Evolutionary conservation across 2,329 filamentous ascomycete species (phyloP), one percentile per base, ranked within the genome.

Genomic region (Colletotrichum simmondsii): DNA sequence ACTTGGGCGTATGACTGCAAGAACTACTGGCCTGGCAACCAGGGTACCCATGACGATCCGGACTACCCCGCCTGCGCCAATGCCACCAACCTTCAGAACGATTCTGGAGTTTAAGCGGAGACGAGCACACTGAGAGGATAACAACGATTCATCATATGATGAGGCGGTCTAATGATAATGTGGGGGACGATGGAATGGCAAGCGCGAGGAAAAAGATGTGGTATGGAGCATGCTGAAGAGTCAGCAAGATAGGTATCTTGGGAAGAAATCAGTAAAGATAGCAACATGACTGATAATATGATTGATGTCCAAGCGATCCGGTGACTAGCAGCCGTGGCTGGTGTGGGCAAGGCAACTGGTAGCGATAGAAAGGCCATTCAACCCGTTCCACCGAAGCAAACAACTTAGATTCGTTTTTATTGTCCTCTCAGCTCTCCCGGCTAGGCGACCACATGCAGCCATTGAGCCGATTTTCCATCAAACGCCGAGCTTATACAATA

Each of bases 1-100:
- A 72, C 52, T 1, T 72, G 69, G 69, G 69, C 69, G 10, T 64
- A 72, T 14, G 65, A 69, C 42, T 69, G 69, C 30, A 69, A 60
- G n/a, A 72, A 69, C 5, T 59, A 69, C 4, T 72, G 65, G 65
- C 65, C 53, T 14, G 69, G 69, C 11, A 61, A 72, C 8, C 5
- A 16, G 11, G 65, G 69, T 4, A 64, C 56, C 0, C 19, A 19
- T 24, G 63, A 46, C 0, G 4, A 19, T 2, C 46, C 42, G 2
- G 2, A 59, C 11, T 69, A 37, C 11, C 69, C 65, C 1, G 53
- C 69, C 19, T 64, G 65, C 22, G 30, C 28, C 24, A n/a, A 72
- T 6, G 65, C 59, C 4, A 32, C 53, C 0, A 69, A 52, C 0
- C 53, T 72, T 0, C 65, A 72, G 32, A 72, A 63, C 11, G 69